Percentiles rank a stretch among this genome's conserved stretches.
Evolutionary conservation across 768 basidiomycete genomes (phyloP).

Genomic region (Auriscalpium microsporum): DNA sequence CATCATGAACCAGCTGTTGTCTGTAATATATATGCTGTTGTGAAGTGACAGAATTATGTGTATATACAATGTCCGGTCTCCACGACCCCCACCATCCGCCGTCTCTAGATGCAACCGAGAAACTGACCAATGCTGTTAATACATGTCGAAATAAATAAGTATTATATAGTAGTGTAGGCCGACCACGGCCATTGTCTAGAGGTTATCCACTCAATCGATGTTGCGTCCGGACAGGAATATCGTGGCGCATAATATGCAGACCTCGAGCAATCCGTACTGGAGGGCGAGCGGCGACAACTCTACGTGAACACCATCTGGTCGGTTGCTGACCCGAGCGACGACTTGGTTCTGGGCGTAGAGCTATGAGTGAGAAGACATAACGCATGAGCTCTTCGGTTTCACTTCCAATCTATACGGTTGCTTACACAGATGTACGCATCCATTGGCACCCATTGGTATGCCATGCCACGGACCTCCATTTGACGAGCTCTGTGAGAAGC

Average conservation of each 20-base stretch:
- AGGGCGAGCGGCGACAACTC: constrained; percentile 13
- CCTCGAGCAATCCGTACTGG: constrained; percentile 9
- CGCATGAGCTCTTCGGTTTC: background rate
- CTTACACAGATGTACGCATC: constrained; percentile 12
- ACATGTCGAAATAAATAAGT: too few species aligned
- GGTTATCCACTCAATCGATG: constrained; percentile 6
- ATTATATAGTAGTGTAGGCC: too few species aligned
- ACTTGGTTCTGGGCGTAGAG: background rate
- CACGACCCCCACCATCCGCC: too few species aligned
- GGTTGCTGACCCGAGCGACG: constrained; percentile 6
- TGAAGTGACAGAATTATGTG: background rate
- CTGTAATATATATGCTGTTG: background rate
- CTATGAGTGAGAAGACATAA: constrained; percentile 5
- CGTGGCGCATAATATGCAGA: constrained; percentile 13
- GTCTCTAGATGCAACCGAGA: too few species aligned
- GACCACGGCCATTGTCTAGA: too few species aligned
- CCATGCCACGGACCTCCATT: constrained; percentile 13
- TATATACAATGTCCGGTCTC: too few species aligned
- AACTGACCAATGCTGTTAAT: too few species aligned
- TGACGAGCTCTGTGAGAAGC: constrained; percentile 3
- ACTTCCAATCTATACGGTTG: background rate
- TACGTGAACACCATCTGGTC: constrained; percentile 7
- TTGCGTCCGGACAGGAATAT: constrained; percentile 13
- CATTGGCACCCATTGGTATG: constrained; percentile 12
- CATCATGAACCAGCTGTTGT: background rate